Percentiles rank a stretch among this genome's conserved stretches.
Conservation (phyloP, 257 asterid genomes). For the Cordia subcordata region DNA sequence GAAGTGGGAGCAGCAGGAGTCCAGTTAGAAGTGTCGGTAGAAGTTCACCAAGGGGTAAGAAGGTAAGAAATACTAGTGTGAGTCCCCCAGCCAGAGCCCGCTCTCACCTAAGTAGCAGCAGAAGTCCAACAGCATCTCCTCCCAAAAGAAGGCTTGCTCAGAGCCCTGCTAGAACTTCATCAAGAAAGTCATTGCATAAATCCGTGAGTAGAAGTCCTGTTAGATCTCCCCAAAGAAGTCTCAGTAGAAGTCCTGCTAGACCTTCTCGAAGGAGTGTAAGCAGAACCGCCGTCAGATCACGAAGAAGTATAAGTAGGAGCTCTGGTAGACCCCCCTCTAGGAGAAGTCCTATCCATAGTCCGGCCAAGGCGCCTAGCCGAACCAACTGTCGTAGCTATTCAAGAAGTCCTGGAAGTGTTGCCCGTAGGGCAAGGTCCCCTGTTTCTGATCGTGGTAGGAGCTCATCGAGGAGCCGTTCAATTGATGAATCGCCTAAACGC, state of each 20-base stretch:
- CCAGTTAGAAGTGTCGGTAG: slow-evolving; percentile 34
- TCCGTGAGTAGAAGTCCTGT: slow-evolving; percentile 42
- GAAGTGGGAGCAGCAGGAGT: slow-evolving; percentile 32
- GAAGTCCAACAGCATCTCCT: slow-evolving; percentile 36
- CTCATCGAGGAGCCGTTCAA: slow-evolving; percentile 85
- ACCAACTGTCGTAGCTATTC: slow-evolving; percentile 56
- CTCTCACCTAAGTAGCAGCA: slow-evolving; percentile 27
- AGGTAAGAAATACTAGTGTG: slow-evolving; percentile 41
- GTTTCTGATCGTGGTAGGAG: slow-evolving; percentile 62
- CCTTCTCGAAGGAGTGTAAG: slow-evolving; percentile 41
- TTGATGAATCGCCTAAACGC: slow-evolving; percentile 84
- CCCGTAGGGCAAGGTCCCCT: slow-evolving; percentile 74
- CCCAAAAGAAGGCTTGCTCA: slow-evolving; percentile 39
- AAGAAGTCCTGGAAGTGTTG: slow-evolving; percentile 56
- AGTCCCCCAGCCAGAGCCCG: slow-evolving; percentile 54
- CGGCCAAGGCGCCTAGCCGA: slow-evolving; percentile 61
- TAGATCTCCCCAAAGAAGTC: slow-evolving; percentile 11
- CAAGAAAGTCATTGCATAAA: slow-evolving; percentile 47
- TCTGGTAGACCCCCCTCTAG: slow-evolving; percentile 60
- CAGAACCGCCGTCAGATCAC: slow-evolving; percentile 45
- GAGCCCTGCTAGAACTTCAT: slow-evolving; percentile 52
- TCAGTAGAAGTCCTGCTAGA: slow-evolving; percentile 43
- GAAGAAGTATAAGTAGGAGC: slow-evolving; percentile 81
- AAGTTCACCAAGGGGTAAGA: slow-evolving; percentile 45
- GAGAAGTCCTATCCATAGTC: slow-evolving; percentile 63